Evolutionary conservation across 2,329 filamentous ascomycete genomes (phyloP).

Genomic region (Metarhizium sp.): DNA sequence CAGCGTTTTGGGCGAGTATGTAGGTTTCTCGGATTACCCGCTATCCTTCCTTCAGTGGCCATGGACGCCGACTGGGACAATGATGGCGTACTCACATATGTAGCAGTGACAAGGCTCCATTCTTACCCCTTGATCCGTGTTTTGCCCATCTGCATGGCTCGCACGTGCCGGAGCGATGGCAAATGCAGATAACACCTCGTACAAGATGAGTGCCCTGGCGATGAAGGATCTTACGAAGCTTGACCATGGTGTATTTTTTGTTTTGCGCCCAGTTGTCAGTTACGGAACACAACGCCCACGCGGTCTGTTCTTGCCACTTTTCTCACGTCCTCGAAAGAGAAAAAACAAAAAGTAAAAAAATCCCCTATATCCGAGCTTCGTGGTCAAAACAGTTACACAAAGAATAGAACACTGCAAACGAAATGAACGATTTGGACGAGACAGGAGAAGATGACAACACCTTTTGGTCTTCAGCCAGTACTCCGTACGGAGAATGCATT

Average conservation of each 20-base stretch:
- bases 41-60: neutral
- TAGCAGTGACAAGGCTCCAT: neutral
- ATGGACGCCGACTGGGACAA: neutral
- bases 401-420: neutral
- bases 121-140: neutral
- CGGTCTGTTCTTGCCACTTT: neutral
- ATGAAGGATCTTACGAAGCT: neutral
- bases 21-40: neutral
- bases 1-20: neutral
- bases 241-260: too few species aligned
- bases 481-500: neutral
- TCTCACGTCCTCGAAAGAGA: neutral
- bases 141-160: neutral
- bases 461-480: neutral
- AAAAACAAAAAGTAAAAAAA: too few species aligned
- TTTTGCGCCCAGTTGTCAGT: too few species aligned
- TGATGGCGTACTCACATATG: neutral
- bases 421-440: neutral
- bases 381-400: neutral
- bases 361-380: neutral
- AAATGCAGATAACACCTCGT: neutral
- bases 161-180: constrained; percentile 4
- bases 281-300: too few species aligned
- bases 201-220: constrained; percentile 1
- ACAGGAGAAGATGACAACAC: neutral